Base-by-base conservation (phyloP, 78 protist species). In the slime mould (Dictyostelium discoideum) region DNA sequence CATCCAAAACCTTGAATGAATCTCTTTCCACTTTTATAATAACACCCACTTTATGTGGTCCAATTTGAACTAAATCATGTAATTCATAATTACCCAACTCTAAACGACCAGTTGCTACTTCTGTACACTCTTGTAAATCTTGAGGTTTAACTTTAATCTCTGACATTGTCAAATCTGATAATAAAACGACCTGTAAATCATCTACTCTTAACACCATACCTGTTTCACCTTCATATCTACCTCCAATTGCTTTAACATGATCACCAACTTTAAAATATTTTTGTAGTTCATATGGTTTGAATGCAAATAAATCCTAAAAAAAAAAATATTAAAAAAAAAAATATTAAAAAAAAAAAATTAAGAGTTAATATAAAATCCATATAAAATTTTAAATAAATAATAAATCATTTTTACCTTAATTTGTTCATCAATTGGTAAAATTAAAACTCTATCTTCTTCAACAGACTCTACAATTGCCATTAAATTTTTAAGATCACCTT, bases 161-260 rank as follows among this genome's bases (percentile, higher is more conserved):
- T n/a, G 92, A 50, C 76, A 84, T 60, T 63, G 88, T 84, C 7
- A 84, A 40, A 86, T 96, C 95, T 22, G 97, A 96, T 44, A 96
- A 57, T 16, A 96, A n/a, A 14, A 67, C 83, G 9, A 86, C 86
- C 54, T 60, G 60, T 54, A 69, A 24, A 69, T 85, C 96, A 74
- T 96, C 93, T 26, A 90, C 93, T 26, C 89, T 39, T 50, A 86
- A 24, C 22, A 96, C 93, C 67, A 92, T 37, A 78, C 97, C 97
- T 14, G 97, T 96, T 73, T 96, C 97, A n/a, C 97, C 96, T 42
- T 85, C 92, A 78, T 92, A 85, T 24, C 86, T 32, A 76, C 97
- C 97, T n/a, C 69, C 14, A 63, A 85, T 96, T 11, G 87, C 97
- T 54, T 96, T 96, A 20, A 96, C 89, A 40, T 96, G 97, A 46